Conservation (phyloP, 1,284 basidiomycete species). For the Marasmius fiardii region DNA sequence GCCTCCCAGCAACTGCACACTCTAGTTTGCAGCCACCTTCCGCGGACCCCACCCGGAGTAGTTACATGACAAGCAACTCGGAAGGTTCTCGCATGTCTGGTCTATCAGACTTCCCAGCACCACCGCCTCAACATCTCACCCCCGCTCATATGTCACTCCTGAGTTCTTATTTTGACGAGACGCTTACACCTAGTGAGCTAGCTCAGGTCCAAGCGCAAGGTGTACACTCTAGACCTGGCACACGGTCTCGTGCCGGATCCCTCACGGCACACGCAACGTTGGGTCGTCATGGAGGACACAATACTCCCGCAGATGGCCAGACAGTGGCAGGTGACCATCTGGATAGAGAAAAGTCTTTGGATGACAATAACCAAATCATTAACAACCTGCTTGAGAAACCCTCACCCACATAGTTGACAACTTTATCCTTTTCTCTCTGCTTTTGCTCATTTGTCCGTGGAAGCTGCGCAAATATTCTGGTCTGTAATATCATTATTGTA, state of each 20-base stretch:
- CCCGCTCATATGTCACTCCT: slow-evolving; percentile 40
- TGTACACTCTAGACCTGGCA: slow-evolving; percentile 5
- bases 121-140: slow-evolving; percentile 45
- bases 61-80: slow-evolving; percentile 57
- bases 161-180: slow-evolving; percentile 41
- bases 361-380: not conserved
- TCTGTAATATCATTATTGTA: not conserved
- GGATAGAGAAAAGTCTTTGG: not conserved
- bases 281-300: not conserved
- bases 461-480: not conserved
- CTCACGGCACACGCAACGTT: not conserved
- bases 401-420: not conserved
- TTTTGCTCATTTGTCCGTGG: not conserved
- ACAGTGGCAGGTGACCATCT: not conserved
- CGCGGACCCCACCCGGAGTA: slow-evolving; percentile 50
- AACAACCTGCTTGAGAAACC: not conserved
- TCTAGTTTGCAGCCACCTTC: slow-evolving; percentile 37
- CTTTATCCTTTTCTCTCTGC: not conserved
- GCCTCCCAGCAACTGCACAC: slow-evolving; percentile 4
- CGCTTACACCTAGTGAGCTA: slow-evolving; percentile 10
- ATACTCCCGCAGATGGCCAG: slow-evolving; percentile 1
- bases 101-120: slow-evolving; percentile 72
- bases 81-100: slow-evolving; percentile 60
- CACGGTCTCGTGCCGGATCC: slow-evolving; percentile 12
- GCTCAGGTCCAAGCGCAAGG: slow-evolving; percentile 8